phyloP scores from a whole-genome alignment of 805 yeast genomes.

The Candida manassasensis region DNA sequence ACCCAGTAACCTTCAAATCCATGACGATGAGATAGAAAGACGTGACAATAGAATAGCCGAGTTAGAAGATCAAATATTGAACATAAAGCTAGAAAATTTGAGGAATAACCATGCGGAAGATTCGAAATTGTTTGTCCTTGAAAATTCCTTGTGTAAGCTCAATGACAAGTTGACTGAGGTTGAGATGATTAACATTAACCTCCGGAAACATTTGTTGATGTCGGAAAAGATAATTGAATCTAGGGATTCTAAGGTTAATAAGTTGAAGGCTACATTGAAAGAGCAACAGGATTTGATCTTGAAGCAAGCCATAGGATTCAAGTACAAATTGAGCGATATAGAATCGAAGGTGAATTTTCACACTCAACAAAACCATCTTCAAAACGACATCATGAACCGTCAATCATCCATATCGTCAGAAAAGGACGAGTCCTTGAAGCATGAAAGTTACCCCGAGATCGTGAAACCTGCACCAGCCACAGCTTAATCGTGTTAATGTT shows the following conservation, averaged over 20 bases:
- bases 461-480: neutral
- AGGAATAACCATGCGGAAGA: conserved; percentile 37
- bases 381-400: conserved; percentile 2
- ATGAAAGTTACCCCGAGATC: neutral
- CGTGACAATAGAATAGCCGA: conserved; percentile 27
- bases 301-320: conserved; percentile 48
- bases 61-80: conserved; percentile 25
- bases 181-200: conserved; percentile 53
- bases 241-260: conserved; percentile 52
- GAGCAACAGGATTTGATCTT: conserved; percentile 41
- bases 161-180: conserved; percentile 57
- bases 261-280: conserved; percentile 45
- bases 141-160: conserved; percentile 53
- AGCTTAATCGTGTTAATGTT: no score
- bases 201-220: conserved; percentile 52
- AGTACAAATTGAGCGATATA: conserved; percentile 29
- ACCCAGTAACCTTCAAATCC: conserved; percentile 2
- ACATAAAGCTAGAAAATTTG: conserved; percentile 27
- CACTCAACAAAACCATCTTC: conserved; percentile 9
- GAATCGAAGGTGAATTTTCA: conserved; percentile 6
- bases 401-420: neutral
- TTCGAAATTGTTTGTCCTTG: conserved; percentile 47
- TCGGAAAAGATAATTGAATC: conserved; percentile 53
- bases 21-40: conserved; percentile 19
- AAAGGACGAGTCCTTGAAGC: neutral